Base-by-base conservation (phyloP, 768 basidiomycete genomes). In the Agrocybe praecox region DNA sequence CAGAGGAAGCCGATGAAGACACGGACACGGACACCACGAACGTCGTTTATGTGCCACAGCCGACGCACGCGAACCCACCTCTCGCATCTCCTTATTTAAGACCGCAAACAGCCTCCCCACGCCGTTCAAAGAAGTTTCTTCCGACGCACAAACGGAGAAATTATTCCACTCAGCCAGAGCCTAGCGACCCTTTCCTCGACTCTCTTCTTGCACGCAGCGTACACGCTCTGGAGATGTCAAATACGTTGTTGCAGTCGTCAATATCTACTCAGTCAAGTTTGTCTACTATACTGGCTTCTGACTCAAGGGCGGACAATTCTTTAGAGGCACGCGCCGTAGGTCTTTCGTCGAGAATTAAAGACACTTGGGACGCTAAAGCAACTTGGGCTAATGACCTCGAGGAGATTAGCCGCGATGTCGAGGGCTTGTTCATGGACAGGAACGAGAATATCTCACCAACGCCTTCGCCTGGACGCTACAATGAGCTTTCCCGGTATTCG, bases 191-290 rank as follows among this genome's bases (percentile, higher is more conserved):
- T 12, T 85, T 81, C 63, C 79, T 92, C 23, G 92, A 94, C 70
- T 80, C 87, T n/a, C 76, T 94, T 15, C 79, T 94, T 1, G 89
- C 85, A 56, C 85, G 92, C 59, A 92, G 90, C 61, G 89, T 94
- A 14, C 86, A 92, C 71, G 92, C 92, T 1, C 77, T 94, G 9
- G 92, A 94, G 68, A 86, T 92, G 79, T 94, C 92, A 5, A 94
- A 94, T 56, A 80, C 85, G 2, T 75, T 94, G 11, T 75, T 94
- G 10, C 87, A 90, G 66, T 86, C 84, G 12, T 88, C 89, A 19
- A 87, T 92, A 63, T 82, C 86, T 40, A 87, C 91, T 0, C 87
- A 89, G 59, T 78, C 85, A 12, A 83, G 71, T 46, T 65, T 78
- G 17, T 71, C 79, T 9, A 72, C 77, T 2, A 72, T 87, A 40